These are phyloP conservation scores for Thuidium tamariscinum DNA, from an alignment of 225 moss, liverwort and hornwort species.

Conservation along the genomic window DNA sequence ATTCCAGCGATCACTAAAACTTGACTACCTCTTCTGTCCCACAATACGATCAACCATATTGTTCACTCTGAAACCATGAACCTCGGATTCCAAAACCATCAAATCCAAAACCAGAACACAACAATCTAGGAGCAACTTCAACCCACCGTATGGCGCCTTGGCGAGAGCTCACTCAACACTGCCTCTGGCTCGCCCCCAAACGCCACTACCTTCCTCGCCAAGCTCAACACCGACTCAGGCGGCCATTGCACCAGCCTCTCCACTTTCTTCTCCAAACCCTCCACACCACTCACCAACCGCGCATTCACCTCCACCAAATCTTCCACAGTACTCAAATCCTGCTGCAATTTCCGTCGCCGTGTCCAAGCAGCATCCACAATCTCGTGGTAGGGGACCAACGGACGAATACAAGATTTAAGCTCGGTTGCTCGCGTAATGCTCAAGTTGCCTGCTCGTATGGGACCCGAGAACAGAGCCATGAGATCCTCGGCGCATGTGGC, in stretches of 20 bases:
- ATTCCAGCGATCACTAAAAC: background rate
- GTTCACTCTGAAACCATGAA: background rate
- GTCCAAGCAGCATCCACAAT: background rate
- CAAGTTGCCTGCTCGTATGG: constrained; percentile 1
- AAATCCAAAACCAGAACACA: background rate
- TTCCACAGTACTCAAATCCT: background rate
- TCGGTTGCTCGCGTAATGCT: constrained; percentile 10
- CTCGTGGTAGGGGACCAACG: constrained; percentile 37
- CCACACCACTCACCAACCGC: background rate
- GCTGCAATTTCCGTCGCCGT: background rate
- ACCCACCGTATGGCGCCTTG: constrained; percentile 15
- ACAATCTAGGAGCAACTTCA: background rate
- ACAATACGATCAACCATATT: background rate
- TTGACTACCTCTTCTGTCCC: too few relatives aligned
- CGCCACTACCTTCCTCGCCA: constrained; percentile 6
- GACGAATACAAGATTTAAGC: constrained; percentile 22
- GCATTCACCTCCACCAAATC: constrained; percentile 24
- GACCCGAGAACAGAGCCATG: constrained; percentile 38
- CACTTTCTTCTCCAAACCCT: background rate
- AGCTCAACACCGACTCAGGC: constrained; percentile 12
- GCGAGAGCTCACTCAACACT: constrained; percentile 23
- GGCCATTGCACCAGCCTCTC: constrained; percentile 44
- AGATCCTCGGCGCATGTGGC: constrained; percentile 28
- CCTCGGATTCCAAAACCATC: background rate
- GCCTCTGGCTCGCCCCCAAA: constrained; percentile 37